Evolutionary conservation across 192 early-diverging fungal species (phyloP).

Genomic region (Backusella morwellensis): DNA sequence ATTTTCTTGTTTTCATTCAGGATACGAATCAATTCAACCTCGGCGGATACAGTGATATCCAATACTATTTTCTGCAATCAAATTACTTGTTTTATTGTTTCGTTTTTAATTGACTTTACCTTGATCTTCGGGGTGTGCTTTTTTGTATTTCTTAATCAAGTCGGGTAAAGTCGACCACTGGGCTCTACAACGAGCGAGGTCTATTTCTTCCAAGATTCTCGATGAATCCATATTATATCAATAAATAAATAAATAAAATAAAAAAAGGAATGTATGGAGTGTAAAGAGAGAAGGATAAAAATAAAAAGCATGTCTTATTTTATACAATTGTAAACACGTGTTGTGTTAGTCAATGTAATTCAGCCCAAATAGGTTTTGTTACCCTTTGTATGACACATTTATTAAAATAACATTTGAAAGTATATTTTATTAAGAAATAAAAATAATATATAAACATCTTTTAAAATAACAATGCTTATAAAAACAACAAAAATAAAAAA

Average conservation of each 20-base stretch:
- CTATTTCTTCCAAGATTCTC: background rate
- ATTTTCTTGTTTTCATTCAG: background rate
- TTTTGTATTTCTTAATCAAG: slow-evolving; percentile 47
- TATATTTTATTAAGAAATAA: background rate
- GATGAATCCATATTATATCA: background rate
- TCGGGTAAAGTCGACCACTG: slow-evolving; percentile 43
- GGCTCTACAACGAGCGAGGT: slow-evolving; percentile 13
- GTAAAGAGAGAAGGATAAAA: background rate
- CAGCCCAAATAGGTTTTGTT: slow-evolving; percentile 8
- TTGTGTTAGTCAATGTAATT: slow-evolving; percentile 13
- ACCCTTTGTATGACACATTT: background rate
- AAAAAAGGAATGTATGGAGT: background rate
- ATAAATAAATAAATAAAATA: background rate
- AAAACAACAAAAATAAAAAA: background rate
- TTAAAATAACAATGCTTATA: background rate
- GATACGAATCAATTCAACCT: slow-evolving; percentile 13
- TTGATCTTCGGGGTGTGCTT: slow-evolving; percentile 44
- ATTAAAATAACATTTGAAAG: background rate
- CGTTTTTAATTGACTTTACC: slow-evolving; percentile 26
- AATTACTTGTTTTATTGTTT: background rate
- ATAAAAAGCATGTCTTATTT: background rate
- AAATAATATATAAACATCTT: background rate
- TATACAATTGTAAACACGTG: background rate
- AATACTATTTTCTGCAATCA: background rate
- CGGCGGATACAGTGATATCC: slow-evolving; percentile 1